Conservation (phyloP, 768 basidiomycete species). For the Mycena capillaripes region DNA sequence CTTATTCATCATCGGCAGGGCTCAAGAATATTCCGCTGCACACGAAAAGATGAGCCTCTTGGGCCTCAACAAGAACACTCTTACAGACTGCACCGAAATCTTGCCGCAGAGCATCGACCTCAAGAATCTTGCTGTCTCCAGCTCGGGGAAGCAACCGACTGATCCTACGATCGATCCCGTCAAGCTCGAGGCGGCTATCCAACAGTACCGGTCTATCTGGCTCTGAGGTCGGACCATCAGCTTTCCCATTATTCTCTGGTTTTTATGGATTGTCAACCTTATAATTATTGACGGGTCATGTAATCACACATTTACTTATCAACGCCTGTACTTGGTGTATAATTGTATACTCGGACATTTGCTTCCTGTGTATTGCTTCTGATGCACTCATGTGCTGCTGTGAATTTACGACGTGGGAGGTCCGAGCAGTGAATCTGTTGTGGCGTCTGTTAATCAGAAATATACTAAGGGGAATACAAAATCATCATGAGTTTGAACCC, state of each 20-base stretch:
- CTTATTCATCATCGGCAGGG: neutral
- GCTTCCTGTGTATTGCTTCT: neutral
- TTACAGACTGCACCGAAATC: neutral
- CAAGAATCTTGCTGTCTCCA: neutral
- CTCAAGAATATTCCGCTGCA: neutral
- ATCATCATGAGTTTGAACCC: too few species aligned
- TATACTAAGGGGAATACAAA: too few species aligned
- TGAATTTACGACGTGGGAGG: too few species aligned
- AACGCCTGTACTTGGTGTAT: neutral
- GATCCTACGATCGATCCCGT: constrained; percentile 10
- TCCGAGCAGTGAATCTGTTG: too few species aligned
- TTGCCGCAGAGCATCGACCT: neutral
- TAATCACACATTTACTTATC: neutral
- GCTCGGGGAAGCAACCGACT: neutral
- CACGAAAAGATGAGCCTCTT: neutral
- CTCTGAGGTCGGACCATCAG: constrained; percentile 9
- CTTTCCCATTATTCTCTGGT: neutral
- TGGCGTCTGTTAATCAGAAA: too few species aligned
- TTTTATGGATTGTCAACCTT: neutral
- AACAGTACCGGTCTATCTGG: constrained; percentile 5
- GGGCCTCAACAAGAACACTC: neutral
- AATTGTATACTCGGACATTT: neutral
- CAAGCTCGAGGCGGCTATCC: constrained; percentile 6
- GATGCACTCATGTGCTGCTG: too few species aligned
- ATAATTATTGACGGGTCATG: neutral